Evolutionary conservation across 116 monocot species (phyloP).

Genomic region (Posidonia oceanica): DNA sequence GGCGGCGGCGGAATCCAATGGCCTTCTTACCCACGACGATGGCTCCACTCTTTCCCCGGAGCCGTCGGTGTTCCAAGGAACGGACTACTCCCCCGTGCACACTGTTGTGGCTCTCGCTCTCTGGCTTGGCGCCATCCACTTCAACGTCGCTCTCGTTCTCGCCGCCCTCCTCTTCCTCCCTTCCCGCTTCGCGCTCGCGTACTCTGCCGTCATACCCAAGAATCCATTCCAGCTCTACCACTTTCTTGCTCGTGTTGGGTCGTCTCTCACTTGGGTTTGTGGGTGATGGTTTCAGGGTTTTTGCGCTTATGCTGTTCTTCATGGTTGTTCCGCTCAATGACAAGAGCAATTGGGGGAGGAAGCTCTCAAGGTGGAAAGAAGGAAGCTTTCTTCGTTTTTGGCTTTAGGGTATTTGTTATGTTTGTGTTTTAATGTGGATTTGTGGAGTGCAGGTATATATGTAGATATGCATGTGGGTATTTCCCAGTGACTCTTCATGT

Average conservation of each 20-base stretch:
- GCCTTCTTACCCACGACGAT: neutral
- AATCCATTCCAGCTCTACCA: neutral
- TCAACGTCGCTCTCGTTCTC: slow-evolving; percentile 49
- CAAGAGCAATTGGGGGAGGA: slow-evolving; percentile 41
- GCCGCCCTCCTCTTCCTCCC: slow-evolving; percentile 62
- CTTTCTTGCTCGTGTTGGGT: neutral
- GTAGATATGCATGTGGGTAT: slow-evolving; percentile 33
- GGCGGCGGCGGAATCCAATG: neutral
- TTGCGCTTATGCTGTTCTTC: slow-evolving; percentile 55
- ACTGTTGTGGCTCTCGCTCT: slow-evolving; percentile 48
- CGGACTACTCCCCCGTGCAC: slow-evolving; percentile 35
- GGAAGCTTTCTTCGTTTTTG: neutral
- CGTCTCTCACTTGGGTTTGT: neutral
- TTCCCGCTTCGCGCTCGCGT: slow-evolving; percentile 44
- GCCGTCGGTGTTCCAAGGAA: slow-evolving; percentile 36
- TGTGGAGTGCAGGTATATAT: slow-evolving; percentile 38
- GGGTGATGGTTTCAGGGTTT: slow-evolving; percentile 28
- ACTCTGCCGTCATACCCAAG: neutral
- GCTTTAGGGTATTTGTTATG: neutral
- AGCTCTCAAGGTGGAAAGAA: slow-evolving; percentile 33
- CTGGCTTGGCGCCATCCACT: slow-evolving; percentile 77
- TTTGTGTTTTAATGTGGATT: slow-evolving; percentile 6
- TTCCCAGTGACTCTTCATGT: slow-evolving; percentile 85
- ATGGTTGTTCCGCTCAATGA: slow-evolving; percentile 58
- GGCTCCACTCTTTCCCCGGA: neutral